Base-by-base conservation (phyloP, 768 basidiomycete genomes). In the Pleurotus tuoliensis region DNA sequence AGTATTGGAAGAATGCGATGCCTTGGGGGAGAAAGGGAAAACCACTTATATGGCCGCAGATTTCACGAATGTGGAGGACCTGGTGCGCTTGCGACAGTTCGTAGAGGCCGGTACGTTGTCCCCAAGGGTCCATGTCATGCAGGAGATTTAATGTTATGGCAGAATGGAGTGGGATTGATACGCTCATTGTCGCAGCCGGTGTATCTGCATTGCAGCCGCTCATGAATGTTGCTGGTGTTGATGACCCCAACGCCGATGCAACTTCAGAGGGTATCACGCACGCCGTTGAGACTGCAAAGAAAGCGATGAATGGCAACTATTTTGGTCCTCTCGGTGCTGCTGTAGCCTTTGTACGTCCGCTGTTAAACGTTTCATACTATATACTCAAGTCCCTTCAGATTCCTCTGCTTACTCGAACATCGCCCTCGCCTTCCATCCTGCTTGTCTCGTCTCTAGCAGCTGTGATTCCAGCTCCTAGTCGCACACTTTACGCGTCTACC, bases 81-180 rank as follows among this genome's bases (percentile, higher is more conserved):
- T 94, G 81, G 67, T 90, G 6, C 69, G 69, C 4, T 64, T 92
- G 11, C 70, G 90, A 47, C 72, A 75, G 8, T 62, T 66, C 0
- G 56, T 95, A 22, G 74, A 81, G 44, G 69, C 72, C 60, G 79
- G 93, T 90, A 50, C 43, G 82, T 72, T n/a, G 13, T 34, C 39
- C 18, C 25, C 27, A 34, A 20, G 51, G 27, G 55, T 55, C 40
- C 53, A 49, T 12, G 15, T 27, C 16, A 25, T 24, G 40, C 11
- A 38, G 47, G 47, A 27, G 30, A 22, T 47, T 30, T n/a, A 34
- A 13, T 56, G 44, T 46, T 18, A 45, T 44, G 56, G 1, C 59
- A 95, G 94, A 76, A 61, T 94, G 92, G 92, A 73, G 72, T 1
- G 90, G 92, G 13, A 61, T 95, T 1, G 94, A 96, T 68, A 96